Conservation (phyloP, 257 asterid species). For the Fraxinus excelsior region DNA sequence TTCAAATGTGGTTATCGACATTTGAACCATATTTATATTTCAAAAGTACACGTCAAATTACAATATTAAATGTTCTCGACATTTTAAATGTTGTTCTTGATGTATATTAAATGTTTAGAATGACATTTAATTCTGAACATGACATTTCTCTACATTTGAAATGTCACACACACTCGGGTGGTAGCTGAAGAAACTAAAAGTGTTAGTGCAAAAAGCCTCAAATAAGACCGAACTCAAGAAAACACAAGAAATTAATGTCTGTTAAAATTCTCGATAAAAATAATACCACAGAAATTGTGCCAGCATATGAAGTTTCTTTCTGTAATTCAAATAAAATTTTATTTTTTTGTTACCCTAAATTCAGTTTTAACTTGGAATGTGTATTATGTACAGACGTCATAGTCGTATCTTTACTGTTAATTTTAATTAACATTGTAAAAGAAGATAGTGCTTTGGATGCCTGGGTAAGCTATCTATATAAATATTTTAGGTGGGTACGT, state of each 20-base stretch:
- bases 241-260: neutral
- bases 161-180: neutral
- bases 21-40: too few species aligned
- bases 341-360: too few species aligned
- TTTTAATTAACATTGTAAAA: neutral
- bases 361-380: neutral
- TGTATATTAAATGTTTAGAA: too few species aligned
- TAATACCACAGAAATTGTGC: neutral
- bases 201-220: neutral
- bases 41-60: too few species aligned
- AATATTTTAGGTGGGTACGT: neutral
- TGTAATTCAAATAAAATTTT: neutral
- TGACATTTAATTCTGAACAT: too few species aligned
- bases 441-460: neutral
- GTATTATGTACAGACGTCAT: neutral
- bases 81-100: too few species aligned
- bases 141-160: too few species aligned
- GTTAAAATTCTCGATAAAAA: too few species aligned
- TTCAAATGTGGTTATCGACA: too few species aligned
- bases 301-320: neutral
- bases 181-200: constrained; percentile 4
- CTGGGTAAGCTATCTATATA: neutral
- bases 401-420: neutral
- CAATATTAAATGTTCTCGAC: too few species aligned
- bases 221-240: neutral